Evolutionary conservation across 345 rosid species (phyloP).

Genomic region (Physaria fendleri): DNA sequence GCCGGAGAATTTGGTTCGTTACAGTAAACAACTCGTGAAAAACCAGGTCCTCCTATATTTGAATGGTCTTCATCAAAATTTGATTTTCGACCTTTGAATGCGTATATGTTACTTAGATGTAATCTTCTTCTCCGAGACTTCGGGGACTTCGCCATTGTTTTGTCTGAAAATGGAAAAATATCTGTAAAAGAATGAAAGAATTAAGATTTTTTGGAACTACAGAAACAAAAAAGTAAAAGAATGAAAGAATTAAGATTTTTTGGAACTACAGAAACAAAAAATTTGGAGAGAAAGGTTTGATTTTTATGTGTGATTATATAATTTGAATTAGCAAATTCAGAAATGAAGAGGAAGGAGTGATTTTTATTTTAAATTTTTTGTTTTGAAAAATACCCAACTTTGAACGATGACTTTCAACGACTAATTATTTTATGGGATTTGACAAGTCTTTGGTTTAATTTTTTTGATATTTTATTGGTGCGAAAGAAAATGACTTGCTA

Average conservation of each 20-base stretch:
- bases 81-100: constrained; percentile 58
- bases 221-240: neutral
- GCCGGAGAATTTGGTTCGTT: constrained; percentile 68
- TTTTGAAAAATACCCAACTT: constrained; percentile 14
- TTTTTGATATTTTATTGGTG: neutral
- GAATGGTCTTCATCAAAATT: constrained; percentile 65
- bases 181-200: neutral
- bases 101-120: constrained; percentile 58
- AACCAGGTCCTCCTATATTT: constrained; percentile 89
- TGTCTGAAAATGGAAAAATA: constrained; percentile 5
- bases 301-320: neutral
- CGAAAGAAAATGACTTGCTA: neutral
- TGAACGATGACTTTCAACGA: constrained; percentile 29
- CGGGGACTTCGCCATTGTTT: constrained; percentile 37
- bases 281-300: neutral
- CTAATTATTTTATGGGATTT: constrained; percentile 1
- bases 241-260: constrained; percentile 1
- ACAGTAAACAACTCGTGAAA: constrained; percentile 72
- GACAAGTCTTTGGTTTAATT: neutral
- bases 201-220: neutral
- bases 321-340: neutral
- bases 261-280: neutral
- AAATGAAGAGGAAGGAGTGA: constrained; percentile 19
- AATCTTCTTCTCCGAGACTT: constrained; percentile 46
- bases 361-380: neutral